phyloP scores from a whole-genome alignment of 164 flowering plant species.

The Magnolia officinalis region DNA sequence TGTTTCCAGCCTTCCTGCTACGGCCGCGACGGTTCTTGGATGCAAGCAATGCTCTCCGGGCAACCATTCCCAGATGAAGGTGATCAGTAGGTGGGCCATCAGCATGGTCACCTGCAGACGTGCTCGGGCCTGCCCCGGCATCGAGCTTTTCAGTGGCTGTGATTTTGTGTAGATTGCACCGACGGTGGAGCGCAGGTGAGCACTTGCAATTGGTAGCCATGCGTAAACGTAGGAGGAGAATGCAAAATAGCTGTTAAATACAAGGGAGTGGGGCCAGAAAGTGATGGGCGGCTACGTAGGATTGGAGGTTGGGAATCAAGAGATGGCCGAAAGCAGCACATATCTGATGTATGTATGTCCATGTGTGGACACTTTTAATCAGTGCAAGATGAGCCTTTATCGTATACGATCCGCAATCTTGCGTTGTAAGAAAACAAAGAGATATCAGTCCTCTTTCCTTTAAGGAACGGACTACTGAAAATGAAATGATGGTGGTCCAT shows the following conservation, averaged over 20 bases:
- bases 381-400: neutral
- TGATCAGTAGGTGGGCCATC: neutral
- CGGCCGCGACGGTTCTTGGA: constrained; percentile 31
- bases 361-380: neutral
- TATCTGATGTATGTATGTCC: neutral
- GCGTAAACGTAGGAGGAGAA: neutral
- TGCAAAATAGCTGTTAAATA: neutral
- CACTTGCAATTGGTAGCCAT: neutral
- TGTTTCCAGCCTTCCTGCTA: constrained; percentile 28
- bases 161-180: constrained; percentile 3
- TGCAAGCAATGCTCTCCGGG: constrained; percentile 45
- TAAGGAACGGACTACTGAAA: neutral
- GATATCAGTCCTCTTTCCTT: constrained; percentile 8
- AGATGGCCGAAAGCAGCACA: constrained; percentile 26
- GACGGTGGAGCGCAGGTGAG: neutral
- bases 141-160: constrained; percentile 31
- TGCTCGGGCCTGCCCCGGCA: constrained; percentile 10
- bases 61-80: constrained; percentile 35
- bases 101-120: neutral
- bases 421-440: constrained; percentile 26
- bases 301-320: constrained; percentile 18
- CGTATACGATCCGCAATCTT: constrained; percentile 23
- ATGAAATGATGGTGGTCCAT: neutral
- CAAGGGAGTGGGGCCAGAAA: constrained; percentile 5
- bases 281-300: constrained; percentile 13